Evolutionary conservation across 2,329 filamentous ascomycete genomes (phyloP).

Genomic region (Paraconiothyrium brasiliense): DNA sequence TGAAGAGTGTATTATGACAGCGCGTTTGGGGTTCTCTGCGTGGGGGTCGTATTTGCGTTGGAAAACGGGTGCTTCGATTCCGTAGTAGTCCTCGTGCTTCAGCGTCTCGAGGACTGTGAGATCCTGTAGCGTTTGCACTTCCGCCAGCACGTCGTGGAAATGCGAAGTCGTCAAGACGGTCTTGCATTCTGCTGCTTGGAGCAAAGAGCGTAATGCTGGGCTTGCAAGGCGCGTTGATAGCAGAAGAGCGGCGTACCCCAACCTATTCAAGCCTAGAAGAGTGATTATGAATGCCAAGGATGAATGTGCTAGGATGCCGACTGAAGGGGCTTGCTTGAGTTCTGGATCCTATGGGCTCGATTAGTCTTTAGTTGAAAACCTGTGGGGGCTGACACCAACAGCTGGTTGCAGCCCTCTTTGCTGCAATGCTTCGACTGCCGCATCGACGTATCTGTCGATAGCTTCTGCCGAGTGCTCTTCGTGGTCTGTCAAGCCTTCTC

Average conservation of each 20-base stretch:
- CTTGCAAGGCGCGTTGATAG: constrained; percentile 64
- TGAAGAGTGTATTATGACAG: constrained; percentile 56
- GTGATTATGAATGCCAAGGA: constrained; percentile 65
- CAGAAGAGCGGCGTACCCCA: constrained; percentile 65
- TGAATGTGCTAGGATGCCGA: constrained; percentile 63
- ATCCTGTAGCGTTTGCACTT: constrained; percentile 40
- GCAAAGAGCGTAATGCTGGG: constrained; percentile 60
- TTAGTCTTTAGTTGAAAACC: constrained; percentile 9
- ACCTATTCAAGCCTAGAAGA: constrained; percentile 62
- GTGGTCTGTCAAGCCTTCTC: constrained; percentile 32
- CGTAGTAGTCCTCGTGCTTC: constrained; percentile 31
- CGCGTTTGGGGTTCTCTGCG: constrained; percentile 49
- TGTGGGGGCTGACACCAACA: constrained; percentile 20
- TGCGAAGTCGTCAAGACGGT: constrained; percentile 30
- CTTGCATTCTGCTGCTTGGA: constrained; percentile 35
- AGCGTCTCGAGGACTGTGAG: constrained; percentile 35
- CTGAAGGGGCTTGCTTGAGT: constrained; percentile 33
- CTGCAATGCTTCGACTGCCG: constrained; percentile 31
- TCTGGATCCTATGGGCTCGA: constrained; percentile 24
- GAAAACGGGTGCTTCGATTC: constrained; percentile 27
- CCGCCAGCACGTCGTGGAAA: constrained; percentile 32
- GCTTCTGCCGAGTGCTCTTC: constrained; percentile 38
- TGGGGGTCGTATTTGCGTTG: constrained; percentile 31
- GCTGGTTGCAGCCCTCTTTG: constrained; percentile 32
- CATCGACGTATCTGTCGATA: constrained; percentile 37